Evolutionary conservation across 805 yeast genomes (phyloP), one percentile per base, ranked within the genome.

Genomic region (Starmerella apis): DNA sequence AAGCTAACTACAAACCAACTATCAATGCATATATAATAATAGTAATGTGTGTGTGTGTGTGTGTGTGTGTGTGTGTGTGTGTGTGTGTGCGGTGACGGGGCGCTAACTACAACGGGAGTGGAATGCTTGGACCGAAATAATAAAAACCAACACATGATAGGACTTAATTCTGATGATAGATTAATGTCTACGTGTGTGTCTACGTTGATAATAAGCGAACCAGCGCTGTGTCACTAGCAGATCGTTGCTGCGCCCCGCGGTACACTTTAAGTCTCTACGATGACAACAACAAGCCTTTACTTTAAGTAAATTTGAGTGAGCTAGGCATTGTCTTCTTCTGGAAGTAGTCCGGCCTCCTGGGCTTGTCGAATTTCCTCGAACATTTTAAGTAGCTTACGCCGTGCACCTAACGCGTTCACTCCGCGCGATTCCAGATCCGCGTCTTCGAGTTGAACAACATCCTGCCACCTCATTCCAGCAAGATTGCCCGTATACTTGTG

Each of bases 401-500:
- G 74, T 0, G 99, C 99, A 6, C 99, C 99, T 57, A 92, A 73
- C 0, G 98, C 96, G 57, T 80, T 77, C 36, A 92, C 96, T 6
- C 99, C 99, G 51, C 79, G 73, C 3, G 72, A 73, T 56, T 81
- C 86, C 60, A 92, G 72, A 51, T 79, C 76, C 4, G 68, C 74
- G 63, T 90, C 95, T 52, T 71, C 71, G 56, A 84, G 70, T 56
- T 77, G 77, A 52, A 92, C 75, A 70, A 92, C 73, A 41, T 82
- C 84, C 55, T 74, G 71, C 97, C 98, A 92, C 23, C 75, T 72
- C 56, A 81, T 71, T 54, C 78, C 80, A 59, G 81, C 78, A 56
- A 92, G 72, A 51, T 83, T 83, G 31, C 80, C 87, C 1, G 97
- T 88, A 69, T 92, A 92, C 67, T 92, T 92, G 72, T 92, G 99